Evolutionary conservation across 352 stramenopile genomes (phyloP).

Genomic region (Hyaloperonospora brassicae): DNA sequence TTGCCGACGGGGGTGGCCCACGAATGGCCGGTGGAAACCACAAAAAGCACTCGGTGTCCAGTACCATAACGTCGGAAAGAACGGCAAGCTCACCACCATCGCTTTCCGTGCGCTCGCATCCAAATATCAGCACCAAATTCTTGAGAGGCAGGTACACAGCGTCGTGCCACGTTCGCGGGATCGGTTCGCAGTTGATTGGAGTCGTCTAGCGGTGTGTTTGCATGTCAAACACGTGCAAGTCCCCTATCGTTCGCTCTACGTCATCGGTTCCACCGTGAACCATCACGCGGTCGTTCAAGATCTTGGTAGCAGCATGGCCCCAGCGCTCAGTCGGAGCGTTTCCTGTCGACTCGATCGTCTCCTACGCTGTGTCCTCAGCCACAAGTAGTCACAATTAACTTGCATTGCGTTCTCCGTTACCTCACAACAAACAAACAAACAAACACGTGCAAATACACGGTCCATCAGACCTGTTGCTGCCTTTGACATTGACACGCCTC

Average conservation of each 20-base stretch:
- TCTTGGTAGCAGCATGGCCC: slow-evolving; percentile 86
- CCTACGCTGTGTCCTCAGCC: slow-evolving; percentile 27
- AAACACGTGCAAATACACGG: no score
- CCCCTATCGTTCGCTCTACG: slow-evolving; percentile 69
- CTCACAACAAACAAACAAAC: background rate
- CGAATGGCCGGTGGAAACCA: slow-evolving; percentile 89
- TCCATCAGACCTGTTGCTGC: slow-evolving; percentile 23
- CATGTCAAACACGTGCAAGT: slow-evolving; percentile 85
- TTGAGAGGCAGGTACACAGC: slow-evolving; percentile 83
- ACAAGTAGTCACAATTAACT: slow-evolving; percentile 1
- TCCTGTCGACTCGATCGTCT: slow-evolving; percentile 32
- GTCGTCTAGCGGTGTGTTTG: slow-evolving; percentile 60
- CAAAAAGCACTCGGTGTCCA: slow-evolving; percentile 92
- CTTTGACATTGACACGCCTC: slow-evolving; percentile 9
- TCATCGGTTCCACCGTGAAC: slow-evolving; percentile 89
- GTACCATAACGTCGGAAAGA: slow-evolving; percentile 82
- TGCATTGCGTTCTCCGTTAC: background rate
- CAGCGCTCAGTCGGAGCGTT: slow-evolving; percentile 54
- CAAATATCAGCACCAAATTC: slow-evolving; percentile 89
- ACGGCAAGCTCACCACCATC: slow-evolving; percentile 56
- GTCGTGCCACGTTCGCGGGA: slow-evolving; percentile 86
- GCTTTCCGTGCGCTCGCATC: slow-evolving; percentile 70
- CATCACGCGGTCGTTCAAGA: slow-evolving; percentile 80
- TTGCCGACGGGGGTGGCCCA: slow-evolving; percentile 47
- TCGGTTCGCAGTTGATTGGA: slow-evolving; percentile 85